Conservation (phyloP, 306 rosid species). For the Begonia peltatifolia region DNA sequence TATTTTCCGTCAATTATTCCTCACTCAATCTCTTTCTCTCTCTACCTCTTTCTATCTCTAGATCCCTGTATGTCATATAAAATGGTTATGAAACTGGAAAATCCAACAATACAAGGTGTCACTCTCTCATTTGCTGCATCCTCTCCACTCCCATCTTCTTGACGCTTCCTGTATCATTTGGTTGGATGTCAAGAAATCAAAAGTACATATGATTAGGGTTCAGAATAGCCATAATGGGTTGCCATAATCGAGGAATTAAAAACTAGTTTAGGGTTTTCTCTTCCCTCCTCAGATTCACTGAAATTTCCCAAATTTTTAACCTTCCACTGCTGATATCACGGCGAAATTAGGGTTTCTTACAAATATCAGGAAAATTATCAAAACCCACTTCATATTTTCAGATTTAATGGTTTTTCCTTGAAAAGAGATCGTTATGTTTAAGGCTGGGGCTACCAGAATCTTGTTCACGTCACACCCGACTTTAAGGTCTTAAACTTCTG, state of each 20-base stretch:
- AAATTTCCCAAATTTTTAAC: too few species aligned
- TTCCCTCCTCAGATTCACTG: too few species aligned
- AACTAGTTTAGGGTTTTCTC: too few species aligned
- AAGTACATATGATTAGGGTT: slow-evolving; percentile 34
- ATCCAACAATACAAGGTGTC: slow-evolving; percentile 51
- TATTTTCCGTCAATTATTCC: slow-evolving; percentile 14
- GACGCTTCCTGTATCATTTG: slow-evolving; percentile 77
- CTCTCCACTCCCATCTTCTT: slow-evolving; percentile 25
- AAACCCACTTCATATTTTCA: too few species aligned
- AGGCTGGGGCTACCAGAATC: slow-evolving; percentile 12
- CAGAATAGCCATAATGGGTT: slow-evolving; percentile 11
- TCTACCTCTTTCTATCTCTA: slow-evolving; percentile 6
- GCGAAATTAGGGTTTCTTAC: too few species aligned
- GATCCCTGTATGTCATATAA: slow-evolving; percentile 11
- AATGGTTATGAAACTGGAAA: slow-evolving; percentile 36
- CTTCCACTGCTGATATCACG: too few species aligned
- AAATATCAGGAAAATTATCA: too few species aligned
- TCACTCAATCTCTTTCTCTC: background rate
- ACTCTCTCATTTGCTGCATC: slow-evolving; percentile 39
- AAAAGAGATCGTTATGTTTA: slow-evolving; percentile 2
- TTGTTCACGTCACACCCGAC: slow-evolving; percentile 11
- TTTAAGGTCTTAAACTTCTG: slow-evolving; percentile 6
- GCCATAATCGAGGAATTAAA: background rate
- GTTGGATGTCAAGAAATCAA: slow-evolving; percentile 49
- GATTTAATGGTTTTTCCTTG: slow-evolving; percentile 1